Evolutionary conservation across 2,329 filamentous ascomycete genomes (phyloP).

Genomic region (Eutypa lata): DNA sequence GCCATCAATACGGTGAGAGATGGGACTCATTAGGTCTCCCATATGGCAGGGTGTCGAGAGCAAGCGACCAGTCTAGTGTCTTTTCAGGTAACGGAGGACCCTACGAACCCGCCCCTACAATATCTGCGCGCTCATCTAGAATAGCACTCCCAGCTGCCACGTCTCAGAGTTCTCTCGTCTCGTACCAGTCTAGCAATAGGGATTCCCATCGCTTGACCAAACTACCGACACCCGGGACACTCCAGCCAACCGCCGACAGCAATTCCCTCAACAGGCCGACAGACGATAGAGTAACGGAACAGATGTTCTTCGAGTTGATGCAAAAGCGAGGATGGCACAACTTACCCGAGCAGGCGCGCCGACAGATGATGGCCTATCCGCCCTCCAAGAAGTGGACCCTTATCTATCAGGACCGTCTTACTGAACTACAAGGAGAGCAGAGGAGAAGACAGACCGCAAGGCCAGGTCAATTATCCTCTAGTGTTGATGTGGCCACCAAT

Average conservation of each 20-base stretch:
- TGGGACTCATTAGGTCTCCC: slow-evolving; percentile 51
- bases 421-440: slow-evolving; percentile 91
- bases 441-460: slow-evolving; percentile 76
- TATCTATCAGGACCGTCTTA: slow-evolving; percentile 89
- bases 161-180: slow-evolving; percentile 53
- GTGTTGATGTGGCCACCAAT: slow-evolving; percentile 65
- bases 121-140: slow-evolving; percentile 42
- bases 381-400: slow-evolving; percentile 96
- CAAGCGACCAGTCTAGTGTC: slow-evolving; percentile 50
- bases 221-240: slow-evolving; percentile 34
- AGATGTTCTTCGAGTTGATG: slow-evolving; percentile 92
- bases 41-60: slow-evolving; percentile 25
- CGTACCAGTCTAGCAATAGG: slow-evolving; percentile 44
- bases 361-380: slow-evolving; percentile 95
- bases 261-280: slow-evolving; percentile 69
- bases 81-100: slow-evolving; percentile 53
- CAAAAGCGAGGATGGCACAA: slow-evolving; percentile 98
- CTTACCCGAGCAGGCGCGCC: slow-evolving; percentile 85
- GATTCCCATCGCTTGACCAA: slow-evolving; percentile 58
- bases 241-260: slow-evolving; percentile 37
- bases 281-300: slow-evolving; percentile 81
- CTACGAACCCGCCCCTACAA: slow-evolving; percentile 35
- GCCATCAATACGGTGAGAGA: slow-evolving; percentile 52
- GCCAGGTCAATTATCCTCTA: slow-evolving; percentile 65
- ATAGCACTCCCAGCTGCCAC: slow-evolving; percentile 52